phyloP scores from a whole-genome alignment of 768 basidiomycete species.

The Mycena polygramma region DNA sequence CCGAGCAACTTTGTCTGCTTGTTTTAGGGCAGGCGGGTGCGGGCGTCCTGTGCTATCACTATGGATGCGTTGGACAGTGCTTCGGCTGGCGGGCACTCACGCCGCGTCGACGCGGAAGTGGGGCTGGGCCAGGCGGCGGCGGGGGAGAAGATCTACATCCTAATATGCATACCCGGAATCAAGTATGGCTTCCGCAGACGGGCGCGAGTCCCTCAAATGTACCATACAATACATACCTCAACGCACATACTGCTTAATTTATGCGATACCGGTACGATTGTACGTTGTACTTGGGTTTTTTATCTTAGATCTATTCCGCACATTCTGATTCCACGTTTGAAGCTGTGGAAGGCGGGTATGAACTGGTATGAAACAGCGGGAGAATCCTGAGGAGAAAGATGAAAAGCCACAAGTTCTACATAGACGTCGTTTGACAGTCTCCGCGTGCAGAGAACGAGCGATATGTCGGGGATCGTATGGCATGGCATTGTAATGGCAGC shows the following conservation, averaged over 20 bases:
- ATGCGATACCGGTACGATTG: not conserved
- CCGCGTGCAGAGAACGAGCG: not conserved
- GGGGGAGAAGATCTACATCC: not conserved
- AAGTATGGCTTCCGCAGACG: not conserved
- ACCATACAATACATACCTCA: not conserved
- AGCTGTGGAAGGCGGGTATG: no score
- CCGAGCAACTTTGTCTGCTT: slow-evolving; percentile 91
- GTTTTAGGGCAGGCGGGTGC: slow-evolving; percentile 58
- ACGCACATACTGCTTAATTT: not conserved
- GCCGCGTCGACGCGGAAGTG: not conserved
- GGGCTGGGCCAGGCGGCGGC: not conserved
- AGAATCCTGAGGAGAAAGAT: no score
- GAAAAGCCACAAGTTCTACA: no score
- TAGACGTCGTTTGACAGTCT: not conserved
- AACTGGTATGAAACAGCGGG: no score
- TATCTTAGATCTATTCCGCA: slow-evolving; percentile 3
- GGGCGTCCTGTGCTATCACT: not conserved
- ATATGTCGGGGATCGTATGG: no score
- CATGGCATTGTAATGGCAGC: no score
- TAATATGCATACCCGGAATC: slow-evolving; percentile 18
- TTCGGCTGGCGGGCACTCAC: not conserved
- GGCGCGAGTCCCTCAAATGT: slow-evolving; percentile 13
- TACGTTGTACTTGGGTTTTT: slow-evolving; percentile 7
- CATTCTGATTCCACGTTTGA: no score
- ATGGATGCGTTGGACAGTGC: not conserved